Base-by-base conservation (phyloP, 2,329 filamentous ascomycete species). In the Kalmusia sp. region DNA sequence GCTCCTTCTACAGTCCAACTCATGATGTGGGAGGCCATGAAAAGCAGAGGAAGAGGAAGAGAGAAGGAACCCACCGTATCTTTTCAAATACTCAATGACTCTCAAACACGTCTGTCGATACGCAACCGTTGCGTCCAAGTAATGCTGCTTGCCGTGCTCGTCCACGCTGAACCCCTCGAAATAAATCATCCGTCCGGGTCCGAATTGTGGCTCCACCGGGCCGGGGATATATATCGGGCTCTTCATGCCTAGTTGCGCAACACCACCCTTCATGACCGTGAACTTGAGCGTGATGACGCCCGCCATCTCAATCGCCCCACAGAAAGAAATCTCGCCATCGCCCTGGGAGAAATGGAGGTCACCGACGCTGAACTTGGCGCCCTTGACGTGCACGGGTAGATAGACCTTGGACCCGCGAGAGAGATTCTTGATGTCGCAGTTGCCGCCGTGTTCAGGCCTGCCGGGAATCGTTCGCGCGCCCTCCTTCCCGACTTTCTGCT, bases 91-190 rank as follows among this genome's bases (percentile, higher is more conserved):
- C 74, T 95, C 90, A 70, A 95, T 92, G 45, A 86, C 87, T 14
- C 90, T 82, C 25, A 96, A 77, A 60, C 84, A 88, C 0, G 90
- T 92, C 79, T 96, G 91, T 9, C 92, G 83, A 68, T 96, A 96
- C 4, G 92, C 92, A 4, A 96, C 86, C 0, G 91, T 92, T 2
- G 92, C 87, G 72, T 96, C 92, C 73, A 96, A 81, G 70, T 91
- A 96, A 70, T 96, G 90, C 76, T 96, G 93, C 75, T 92, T 95
- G 7, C 93, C 93, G 24, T 90, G 77, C 75, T 96, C 86, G 65
- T 96, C 93, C 17, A 96, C 93, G 1, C 86, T 90, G 76, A 97
- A 97, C 0, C 93, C 93, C 70, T 96, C 91, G 65, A 95, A 95
- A 57, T 91, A 93, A 53, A 96, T 84, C 65, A 91, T 89, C 4